These are phyloP conservation scores for Camellia sinensis DNA, from an alignment of 148 eudicot genomes.

Conservation along the genomic window DNA sequence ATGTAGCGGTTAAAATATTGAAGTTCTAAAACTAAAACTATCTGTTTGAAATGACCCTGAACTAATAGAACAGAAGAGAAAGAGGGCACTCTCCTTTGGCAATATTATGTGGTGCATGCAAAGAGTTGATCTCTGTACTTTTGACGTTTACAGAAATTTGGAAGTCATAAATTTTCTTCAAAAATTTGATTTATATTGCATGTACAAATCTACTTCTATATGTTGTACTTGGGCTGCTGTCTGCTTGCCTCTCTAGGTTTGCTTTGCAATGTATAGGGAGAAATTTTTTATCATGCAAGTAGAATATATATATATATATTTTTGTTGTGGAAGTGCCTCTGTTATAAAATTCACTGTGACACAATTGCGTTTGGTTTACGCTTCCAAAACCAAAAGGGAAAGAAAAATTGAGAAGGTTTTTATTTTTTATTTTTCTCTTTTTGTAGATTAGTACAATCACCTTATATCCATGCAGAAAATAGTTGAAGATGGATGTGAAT, in stretches of 20 bases:
- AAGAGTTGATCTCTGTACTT: background rate
- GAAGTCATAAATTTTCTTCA: background rate
- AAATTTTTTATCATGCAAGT: background rate
- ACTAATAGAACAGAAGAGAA: background rate
- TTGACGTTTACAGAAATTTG: background rate
- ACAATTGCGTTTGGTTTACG: background rate
- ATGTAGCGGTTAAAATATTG: background rate
- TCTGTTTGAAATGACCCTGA: background rate
- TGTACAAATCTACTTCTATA: background rate
- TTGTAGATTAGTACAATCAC: background rate
- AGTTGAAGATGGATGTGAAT: background rate
- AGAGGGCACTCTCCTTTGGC: background rate
- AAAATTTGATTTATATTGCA: background rate
- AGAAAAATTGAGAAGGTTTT: background rate
- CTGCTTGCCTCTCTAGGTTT: background rate
- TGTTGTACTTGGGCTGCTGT: background rate
- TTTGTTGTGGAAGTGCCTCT: background rate
- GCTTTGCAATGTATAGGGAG: background rate
- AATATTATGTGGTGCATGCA: background rate
- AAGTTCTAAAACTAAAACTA: background rate
- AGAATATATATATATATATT: background rate
- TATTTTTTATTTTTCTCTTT: background rate
- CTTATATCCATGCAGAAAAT: background rate
- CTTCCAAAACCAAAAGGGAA: background rate
- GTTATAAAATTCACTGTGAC: background rate